phyloP scores from a whole-genome alignment of 495 filamentous ascomycete species.

The Lindgomyces ingoldianus region DNA sequence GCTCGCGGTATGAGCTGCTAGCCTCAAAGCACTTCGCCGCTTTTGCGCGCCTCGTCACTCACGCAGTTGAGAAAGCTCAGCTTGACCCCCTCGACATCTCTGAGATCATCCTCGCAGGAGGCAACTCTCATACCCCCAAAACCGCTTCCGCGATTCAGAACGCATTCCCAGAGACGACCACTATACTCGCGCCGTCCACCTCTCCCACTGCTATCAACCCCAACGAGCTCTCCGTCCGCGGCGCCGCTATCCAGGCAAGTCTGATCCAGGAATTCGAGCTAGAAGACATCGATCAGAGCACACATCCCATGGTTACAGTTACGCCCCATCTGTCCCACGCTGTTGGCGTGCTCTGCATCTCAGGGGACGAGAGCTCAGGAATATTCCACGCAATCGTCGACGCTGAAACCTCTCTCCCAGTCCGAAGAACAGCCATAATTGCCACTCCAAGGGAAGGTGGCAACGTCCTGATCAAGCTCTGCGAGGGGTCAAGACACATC shows the following conservation, averaged over 20 bases:
- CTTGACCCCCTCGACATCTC: constrained; percentile 91
- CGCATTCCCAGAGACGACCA: constrained; percentile 80
- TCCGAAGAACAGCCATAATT: constrained; percentile 77
- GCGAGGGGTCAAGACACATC: constrained; percentile 84
- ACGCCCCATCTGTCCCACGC: constrained; percentile 86
- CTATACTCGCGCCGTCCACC: constrained; percentile 80
- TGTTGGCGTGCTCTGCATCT: constrained; percentile 78
- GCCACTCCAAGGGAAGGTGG: constrained; percentile 73
- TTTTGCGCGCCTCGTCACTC: constrained; percentile 80
- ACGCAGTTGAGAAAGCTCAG: constrained; percentile 85
- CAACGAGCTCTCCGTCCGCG: constrained; percentile 81
- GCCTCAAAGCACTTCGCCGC: constrained; percentile 79
- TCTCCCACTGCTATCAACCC: constrained; percentile 81
- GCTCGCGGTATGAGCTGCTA: constrained; percentile 89
- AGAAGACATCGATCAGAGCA: constrained; percentile 93
- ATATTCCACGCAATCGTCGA: constrained; percentile 76
- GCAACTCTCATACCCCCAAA: constrained; percentile 89
- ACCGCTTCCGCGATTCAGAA: constrained; percentile 72
- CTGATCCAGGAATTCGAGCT: constrained; percentile 88
- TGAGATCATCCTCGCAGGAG: constrained; percentile 91
- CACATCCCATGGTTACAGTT: constrained; percentile 91
- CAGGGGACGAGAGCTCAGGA: constrained; percentile 60
- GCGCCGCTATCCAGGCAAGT: constrained; percentile 92
- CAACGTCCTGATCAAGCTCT: constrained; percentile 80
- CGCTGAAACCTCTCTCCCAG: constrained; percentile 86